Percentiles rank a stretch among this genome's conserved stretches.
phyloP scores from a whole-genome alignment of 2,329 filamentous ascomycete species.

The Mycosphaerella sp. region DNA sequence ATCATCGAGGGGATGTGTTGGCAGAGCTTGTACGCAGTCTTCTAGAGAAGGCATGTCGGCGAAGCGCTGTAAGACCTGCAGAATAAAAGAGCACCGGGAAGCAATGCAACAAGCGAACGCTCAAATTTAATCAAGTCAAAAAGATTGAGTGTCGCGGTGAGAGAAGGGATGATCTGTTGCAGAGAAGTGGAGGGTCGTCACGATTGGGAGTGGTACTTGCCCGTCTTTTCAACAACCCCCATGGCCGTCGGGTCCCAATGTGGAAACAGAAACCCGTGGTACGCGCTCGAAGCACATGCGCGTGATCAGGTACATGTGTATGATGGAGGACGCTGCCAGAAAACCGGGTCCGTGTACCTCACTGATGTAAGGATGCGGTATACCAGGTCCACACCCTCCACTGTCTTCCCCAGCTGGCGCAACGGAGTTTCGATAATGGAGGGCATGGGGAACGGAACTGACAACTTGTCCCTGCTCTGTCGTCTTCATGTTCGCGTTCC shows the following conservation, averaged over 20 bases:
- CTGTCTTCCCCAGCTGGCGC: constrained; percentile 7
- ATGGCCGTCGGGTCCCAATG: constrained; percentile 11
- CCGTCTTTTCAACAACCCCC: neutral
- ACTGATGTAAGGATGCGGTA: constrained; percentile 19
- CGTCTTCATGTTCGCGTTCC: neutral
- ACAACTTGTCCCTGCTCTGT: neutral
- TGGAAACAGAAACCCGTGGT: constrained; percentile 14
- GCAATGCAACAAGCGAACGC: too few relatives aligned
- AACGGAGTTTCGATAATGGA: constrained; percentile 1
- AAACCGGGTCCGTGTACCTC: constrained; percentile 14
- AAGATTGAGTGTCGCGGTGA: neutral
- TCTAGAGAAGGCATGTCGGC: neutral
- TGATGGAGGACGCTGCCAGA: constrained; percentile 14
- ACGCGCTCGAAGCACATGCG: constrained; percentile 13
- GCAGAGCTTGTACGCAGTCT: constrained; percentile 8
- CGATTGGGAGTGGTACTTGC: neutral
- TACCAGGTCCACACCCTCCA: constrained; percentile 17
- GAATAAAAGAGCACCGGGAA: too few relatives aligned
- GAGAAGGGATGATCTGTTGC: neutral
- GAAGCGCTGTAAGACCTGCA: too few relatives aligned
- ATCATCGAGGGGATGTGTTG: neutral
- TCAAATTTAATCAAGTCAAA: neutral
- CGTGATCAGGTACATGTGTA: constrained; percentile 8
- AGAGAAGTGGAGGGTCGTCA: neutral
- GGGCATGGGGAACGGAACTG: neutral